Evolutionary conservation across 192 early-diverging fungal genomes (phyloP).

Genomic region (Thamnidium elegans): DNA sequence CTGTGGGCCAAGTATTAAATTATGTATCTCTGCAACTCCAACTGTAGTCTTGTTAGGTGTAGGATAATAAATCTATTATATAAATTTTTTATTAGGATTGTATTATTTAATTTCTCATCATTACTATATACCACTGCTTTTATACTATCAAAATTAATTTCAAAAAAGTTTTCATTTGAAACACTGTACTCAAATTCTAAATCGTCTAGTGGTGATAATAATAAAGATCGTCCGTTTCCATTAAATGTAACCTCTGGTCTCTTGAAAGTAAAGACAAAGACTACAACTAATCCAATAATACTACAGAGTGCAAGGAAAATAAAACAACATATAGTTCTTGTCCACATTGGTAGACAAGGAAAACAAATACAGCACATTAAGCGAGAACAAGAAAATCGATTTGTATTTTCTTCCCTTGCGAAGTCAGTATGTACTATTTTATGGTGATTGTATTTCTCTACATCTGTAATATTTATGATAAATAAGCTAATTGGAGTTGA

Average conservation of each 20-base stretch:
- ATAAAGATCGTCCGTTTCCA: background rate
- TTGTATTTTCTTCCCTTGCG: background rate
- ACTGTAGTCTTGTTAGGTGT: slow-evolving; percentile 33
- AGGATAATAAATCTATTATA: slow-evolving; percentile 52
- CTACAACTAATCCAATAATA: background rate
- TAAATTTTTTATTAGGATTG: background rate
- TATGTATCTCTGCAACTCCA: slow-evolving; percentile 43
- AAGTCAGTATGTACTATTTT: background rate
- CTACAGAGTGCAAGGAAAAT: slow-evolving; percentile 13
- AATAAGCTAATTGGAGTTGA: background rate
- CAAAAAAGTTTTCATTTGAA: slow-evolving; percentile 2
- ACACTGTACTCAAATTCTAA: background rate
- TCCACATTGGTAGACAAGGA: slow-evolving; percentile 16
- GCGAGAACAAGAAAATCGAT: background rate
- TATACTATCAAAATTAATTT: slow-evolving; percentile 4
- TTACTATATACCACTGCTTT: slow-evolving; percentile 8
- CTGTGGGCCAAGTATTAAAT: slow-evolving; percentile 37
- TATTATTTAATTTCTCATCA: background rate
- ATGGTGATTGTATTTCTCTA: too few relatives aligned
- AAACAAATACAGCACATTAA: slow-evolving; percentile 17
- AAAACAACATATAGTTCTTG: slow-evolving; percentile 13
- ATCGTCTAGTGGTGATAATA: background rate
- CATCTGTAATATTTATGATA: background rate
- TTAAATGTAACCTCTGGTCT: slow-evolving; percentile 1
- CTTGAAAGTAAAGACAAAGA: slow-evolving; percentile 7